phyloP scores from a whole-genome alignment of 2,329 filamentous ascomycete genomes.

The Neophaeococcomyces aloes region DNA sequence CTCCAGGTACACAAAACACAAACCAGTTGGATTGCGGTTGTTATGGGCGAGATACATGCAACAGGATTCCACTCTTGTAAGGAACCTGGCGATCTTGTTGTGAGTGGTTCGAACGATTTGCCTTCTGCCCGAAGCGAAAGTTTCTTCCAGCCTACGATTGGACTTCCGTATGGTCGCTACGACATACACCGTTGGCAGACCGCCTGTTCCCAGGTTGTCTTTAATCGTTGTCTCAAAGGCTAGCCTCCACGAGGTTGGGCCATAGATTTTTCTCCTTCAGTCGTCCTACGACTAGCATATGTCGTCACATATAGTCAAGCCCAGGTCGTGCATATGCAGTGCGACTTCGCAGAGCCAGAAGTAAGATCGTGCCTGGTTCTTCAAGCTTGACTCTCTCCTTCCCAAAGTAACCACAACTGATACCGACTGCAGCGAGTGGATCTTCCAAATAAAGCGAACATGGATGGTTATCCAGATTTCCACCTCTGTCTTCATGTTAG shows the following conservation, averaged over 20 bases:
- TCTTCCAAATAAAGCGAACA: background rate
- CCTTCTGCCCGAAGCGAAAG: no score
- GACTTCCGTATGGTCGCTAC: no score
- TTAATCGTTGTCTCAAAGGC: background rate
- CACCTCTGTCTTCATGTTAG: background rate
- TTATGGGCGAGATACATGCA: no score
- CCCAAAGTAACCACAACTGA: background rate
- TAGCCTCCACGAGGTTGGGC: background rate
- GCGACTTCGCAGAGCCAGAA: background rate
- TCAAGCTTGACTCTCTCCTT: no score
- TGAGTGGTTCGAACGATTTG: no score
- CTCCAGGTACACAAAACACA: no score
- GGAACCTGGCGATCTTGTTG: no score
- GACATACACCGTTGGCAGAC: no score
- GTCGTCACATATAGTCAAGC: background rate
- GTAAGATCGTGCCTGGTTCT: background rate
- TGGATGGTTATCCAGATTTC: background rate
- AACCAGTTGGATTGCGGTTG: no score
- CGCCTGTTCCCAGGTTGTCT: no score
- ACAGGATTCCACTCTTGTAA: no score
- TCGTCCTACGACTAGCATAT: background rate
- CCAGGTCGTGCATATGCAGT: constrained; percentile 3
- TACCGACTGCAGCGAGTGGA: background rate
- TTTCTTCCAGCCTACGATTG: no score
- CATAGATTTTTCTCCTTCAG: background rate